Evolutionary conservation across 2,329 filamentous ascomycete species (phyloP), one percentile per base, ranked within the genome.

Genomic region (Neocatenulostroma microsporum): DNA sequence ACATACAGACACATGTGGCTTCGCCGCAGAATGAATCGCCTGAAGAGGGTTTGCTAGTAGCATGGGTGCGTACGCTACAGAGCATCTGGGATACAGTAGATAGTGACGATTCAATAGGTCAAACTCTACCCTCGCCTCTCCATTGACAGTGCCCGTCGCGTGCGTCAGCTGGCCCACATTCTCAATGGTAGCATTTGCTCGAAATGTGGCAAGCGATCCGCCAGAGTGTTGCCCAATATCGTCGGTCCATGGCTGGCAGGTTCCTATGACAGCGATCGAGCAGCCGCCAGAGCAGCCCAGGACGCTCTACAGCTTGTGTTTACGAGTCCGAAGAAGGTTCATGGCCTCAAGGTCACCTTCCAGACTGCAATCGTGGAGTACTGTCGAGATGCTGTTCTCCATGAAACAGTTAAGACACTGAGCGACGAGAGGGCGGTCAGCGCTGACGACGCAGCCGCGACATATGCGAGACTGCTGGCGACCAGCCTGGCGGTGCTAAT

Each of bases 221-320:
- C 85, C 44, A 84, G 76, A 45, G 73, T 82, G 50, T 71, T 98
- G 44, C 78, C 85, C 10, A 78, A 74, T 41, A 70, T 93, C 23
- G 79, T 93, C 30, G 87, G 83, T 8, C 73, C 85, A n/a, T 98
- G 93, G 91, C 72, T 96, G 10, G 83, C 84, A 6, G 91, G 89
- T 1, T 74, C 82, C 2, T 94, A 87, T 56, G 91, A 98, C 59
- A 82, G 76, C 47, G 89, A 98, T 55, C 78, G 79, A 37, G 72
- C 72, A 13, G 86, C 87, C 11, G 72, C 82, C 6, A 77, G 79
- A 39, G 78, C 84, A n/a, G 87, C 88, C 2, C 72, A 75, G 40
- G 80, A 89, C 30, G 83, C 88, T 0, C 68, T 95, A 13, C 73
- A 74, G 1, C 74, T 73, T 2, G 84, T 94, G 26, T 81, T 96